Conservation (phyloP, 1,139 yeast genomes). For the Suhomyces panamericanus region DNA sequence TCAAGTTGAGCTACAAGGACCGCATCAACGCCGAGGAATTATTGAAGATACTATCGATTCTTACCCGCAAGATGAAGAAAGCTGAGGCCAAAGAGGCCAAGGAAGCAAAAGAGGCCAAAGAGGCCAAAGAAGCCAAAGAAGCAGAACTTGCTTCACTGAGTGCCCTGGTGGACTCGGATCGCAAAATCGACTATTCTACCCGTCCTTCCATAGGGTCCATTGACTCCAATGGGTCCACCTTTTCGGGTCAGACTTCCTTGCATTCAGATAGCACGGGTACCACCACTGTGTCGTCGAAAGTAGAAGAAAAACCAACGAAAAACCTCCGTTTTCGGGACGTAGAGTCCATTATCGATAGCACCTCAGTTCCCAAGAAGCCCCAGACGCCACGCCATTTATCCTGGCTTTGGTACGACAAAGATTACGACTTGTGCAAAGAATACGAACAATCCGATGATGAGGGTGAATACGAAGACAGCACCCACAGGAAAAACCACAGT, state of each 20-base stretch:
- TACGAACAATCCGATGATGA: constrained; percentile 29
- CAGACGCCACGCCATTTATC: constrained; percentile 19
- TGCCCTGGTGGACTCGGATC: background rate
- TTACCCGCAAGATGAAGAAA: constrained; percentile 16
- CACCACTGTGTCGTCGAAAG: constrained; percentile 11
- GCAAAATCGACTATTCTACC: constrained; percentile 1
- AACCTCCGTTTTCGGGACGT: constrained; percentile 21
- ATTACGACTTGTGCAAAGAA: constrained; percentile 30
- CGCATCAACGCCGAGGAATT: constrained; percentile 29
- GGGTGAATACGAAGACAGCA: constrained; percentile 14
- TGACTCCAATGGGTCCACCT: constrained; percentile 15
- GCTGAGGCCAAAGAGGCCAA: constrained; percentile 2
- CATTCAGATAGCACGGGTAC: constrained; percentile 17
- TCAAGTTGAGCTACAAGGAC: constrained; percentile 32
- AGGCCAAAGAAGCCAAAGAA: no score
- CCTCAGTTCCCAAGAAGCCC: background rate
- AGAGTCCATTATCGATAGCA: constrained; percentile 18
- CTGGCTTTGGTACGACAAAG: constrained; percentile 44
- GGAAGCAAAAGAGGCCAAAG: background rate
- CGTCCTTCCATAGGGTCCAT: constrained; percentile 18
- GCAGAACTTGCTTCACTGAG: background rate
- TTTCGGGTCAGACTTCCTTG: constrained; percentile 12
- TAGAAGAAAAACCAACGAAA: constrained; percentile 9
- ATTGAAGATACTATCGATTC: constrained; percentile 22
- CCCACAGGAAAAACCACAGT: constrained; percentile 19